Percentiles rank a stretch among this genome's conserved stretches.
Evolutionary conservation across 2,329 filamentous ascomycete species (phyloP).

Genomic region (Trichoderma brevicompactum): DNA sequence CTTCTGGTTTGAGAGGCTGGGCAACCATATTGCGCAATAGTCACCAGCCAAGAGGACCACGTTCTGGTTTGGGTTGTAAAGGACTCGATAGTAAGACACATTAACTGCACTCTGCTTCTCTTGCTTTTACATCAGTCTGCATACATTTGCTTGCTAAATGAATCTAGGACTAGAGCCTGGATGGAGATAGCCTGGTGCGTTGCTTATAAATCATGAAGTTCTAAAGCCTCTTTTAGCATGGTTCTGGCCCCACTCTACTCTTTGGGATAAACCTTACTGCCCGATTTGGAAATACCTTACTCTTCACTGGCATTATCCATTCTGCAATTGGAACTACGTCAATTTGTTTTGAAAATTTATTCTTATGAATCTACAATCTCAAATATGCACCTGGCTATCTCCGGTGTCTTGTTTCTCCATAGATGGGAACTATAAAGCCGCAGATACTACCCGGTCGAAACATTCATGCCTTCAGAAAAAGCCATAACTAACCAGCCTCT

Average conservation of each 20-base stretch:
- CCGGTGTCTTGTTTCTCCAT: neutral
- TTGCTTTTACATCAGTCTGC: neutral
- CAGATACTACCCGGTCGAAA: neutral
- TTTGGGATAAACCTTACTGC: neutral
- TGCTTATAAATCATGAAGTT: slow-evolving; percentile 3
- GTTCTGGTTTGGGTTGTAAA: neutral
- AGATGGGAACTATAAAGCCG: neutral
- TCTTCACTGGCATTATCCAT: neutral
- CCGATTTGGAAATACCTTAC: slow-evolving; percentile 7
- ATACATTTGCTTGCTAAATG: neutral
- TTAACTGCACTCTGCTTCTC: neutral
- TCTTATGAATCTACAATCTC: neutral
- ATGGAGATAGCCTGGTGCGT: neutral
- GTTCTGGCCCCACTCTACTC: neutral
- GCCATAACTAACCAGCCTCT: neutral
- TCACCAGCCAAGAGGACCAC: neutral
- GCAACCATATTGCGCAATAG: neutral
- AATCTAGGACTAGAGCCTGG: neutral
- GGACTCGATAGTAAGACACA: neutral
- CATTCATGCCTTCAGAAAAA: neutral
- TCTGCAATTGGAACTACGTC: neutral
- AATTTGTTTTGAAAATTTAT: neutral
- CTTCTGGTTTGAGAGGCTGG: neutral
- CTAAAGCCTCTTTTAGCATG: neutral
- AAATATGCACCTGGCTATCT: neutral